These are phyloP conservation scores for Naganishia sp. DNA, from an alignment of 1,284 basidiomycete species.

Conservation along the genomic window DNA sequence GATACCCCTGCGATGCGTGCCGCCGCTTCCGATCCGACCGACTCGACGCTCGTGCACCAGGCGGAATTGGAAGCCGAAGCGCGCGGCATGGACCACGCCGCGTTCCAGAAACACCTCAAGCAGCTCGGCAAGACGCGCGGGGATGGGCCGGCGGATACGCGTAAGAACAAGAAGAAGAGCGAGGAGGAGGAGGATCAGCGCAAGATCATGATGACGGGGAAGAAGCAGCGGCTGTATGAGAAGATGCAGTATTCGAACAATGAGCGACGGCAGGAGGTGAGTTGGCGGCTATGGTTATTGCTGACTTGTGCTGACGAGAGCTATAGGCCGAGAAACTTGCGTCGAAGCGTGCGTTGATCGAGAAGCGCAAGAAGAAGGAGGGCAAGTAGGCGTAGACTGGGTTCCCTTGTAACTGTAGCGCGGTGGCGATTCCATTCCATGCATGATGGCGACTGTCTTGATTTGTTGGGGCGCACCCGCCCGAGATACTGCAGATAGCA, in stretches of 20 bases:
- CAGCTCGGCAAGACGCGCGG: constrained; percentile 63
- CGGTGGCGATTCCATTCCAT: background rate
- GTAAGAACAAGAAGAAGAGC: constrained; percentile 41
- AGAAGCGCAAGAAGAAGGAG: constrained; percentile 62
- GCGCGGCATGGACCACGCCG: constrained; percentile 77
- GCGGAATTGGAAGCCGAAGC: constrained; percentile 94
- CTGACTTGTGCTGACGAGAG: background rate
- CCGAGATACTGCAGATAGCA: background rate
- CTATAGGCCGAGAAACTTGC: constrained; percentile 63
- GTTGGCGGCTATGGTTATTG: constrained; percentile 43
- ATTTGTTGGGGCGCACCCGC: constrained; percentile 1
- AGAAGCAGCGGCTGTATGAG: constrained; percentile 92
- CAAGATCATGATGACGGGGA: constrained; percentile 98
- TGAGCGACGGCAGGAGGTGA: constrained; percentile 77
- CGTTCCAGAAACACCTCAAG: constrained; percentile 77
- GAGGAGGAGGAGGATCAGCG: constrained; percentile 81
- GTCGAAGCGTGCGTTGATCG: constrained; percentile 62
- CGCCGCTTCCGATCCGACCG: constrained; percentile 62
- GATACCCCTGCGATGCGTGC: constrained; percentile 58
- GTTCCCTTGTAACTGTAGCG: too few relatives aligned
- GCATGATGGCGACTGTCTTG: background rate
- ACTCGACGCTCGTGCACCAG: constrained; percentile 73
- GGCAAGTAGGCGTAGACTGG: constrained; percentile 30
- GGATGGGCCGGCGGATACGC: constrained; percentile 37
- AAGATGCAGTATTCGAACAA: constrained; percentile 87